phyloP scores from a whole-genome alignment of 768 basidiomycete species.

The Podaxis sp. region DNA sequence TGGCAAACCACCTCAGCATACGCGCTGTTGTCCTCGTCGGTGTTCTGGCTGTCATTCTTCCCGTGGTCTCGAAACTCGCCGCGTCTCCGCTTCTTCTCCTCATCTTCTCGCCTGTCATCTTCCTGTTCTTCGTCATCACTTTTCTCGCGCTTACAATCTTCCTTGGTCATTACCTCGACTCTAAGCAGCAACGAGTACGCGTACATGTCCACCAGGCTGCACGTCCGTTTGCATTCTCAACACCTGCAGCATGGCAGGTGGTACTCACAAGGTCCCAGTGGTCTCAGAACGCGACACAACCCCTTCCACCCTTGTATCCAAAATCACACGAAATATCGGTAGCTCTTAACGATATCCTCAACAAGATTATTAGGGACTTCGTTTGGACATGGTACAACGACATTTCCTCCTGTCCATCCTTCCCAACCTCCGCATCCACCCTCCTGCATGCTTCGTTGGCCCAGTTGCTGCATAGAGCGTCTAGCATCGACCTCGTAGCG shows the following conservation, averaged over 20 bases:
- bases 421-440: constrained; percentile 81
- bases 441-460: constrained; percentile 68
- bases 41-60: constrained; percentile 56
- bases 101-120: constrained; percentile 60
- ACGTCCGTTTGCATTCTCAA: constrained; percentile 81
- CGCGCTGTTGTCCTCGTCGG: constrained; percentile 58
- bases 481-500: constrained; percentile 67
- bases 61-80: constrained; percentile 51
- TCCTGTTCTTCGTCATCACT: constrained; percentile 45
- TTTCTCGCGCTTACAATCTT: constrained; percentile 56
- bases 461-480: constrained; percentile 54
- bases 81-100: constrained; percentile 68
- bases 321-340: constrained; percentile 64
- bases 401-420: constrained; percentile 83
- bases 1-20: constrained; percentile 44
- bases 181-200: constrained; percentile 28
- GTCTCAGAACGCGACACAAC: constrained; percentile 71
- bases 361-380: constrained; percentile 84
- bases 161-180: constrained; percentile 60
- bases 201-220: constrained; percentile 56
- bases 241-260: constrained; percentile 93
- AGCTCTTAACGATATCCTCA: constrained; percentile 77
- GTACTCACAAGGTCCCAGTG: constrained; percentile 87
- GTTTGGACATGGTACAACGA: constrained; percentile 87
- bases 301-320: constrained; percentile 66